Evolutionary conservation across 305 asterid genomes (phyloP), one percentile per base, ranked within the genome.

Genomic region (Fraxinus dipetala): DNA sequence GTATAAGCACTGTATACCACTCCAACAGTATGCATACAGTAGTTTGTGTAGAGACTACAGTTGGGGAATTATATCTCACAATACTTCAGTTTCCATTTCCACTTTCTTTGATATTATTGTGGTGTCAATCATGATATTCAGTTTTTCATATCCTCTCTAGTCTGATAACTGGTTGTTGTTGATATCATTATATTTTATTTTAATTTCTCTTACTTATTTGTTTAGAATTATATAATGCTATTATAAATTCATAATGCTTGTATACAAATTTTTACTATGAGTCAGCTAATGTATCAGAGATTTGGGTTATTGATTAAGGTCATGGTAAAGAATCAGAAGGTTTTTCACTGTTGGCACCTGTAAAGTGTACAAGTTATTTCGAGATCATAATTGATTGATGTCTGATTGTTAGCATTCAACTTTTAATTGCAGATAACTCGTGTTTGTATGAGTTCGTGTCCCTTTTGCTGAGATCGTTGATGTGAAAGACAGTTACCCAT

Each of bases 381-480:
- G 54, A 34, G 22, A 70, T 80, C 34, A 45, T 43, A 24, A 82
- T 72, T 80, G 5, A 34, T 59, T 30, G 35, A 48, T 78, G 61
- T 78, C 78, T 70, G 78, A 69, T 79, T 8, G 75, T 32, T 79
- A 31, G 78, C 43, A 20, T 79, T 51, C 59, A n/a, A 31, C 28
- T 83, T 69, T 61, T 72, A 24, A 35, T 61, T 87, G 88, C 90
- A 88, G 91, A 78, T 81, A 40, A 81, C 72, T 85, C 61, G 20
- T 78, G 45, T 79, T 61, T 82, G 26, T 31, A 76, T 72, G 83
- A 76, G 72, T 45, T 30, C 30, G 26, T 84, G 82, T 80, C 80
- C 79, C 8, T 51, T 75, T 75, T 70, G 85, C 69, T 76, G 79
- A 72, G 83, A 65, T 51, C 40, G 75, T 86, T 84, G 77, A 85